These are phyloP conservation scores for Neopestalotiopsis clavispora DNA, from an alignment of 2,329 filamentous ascomycete genomes.

Conservation along the genomic window DNA sequence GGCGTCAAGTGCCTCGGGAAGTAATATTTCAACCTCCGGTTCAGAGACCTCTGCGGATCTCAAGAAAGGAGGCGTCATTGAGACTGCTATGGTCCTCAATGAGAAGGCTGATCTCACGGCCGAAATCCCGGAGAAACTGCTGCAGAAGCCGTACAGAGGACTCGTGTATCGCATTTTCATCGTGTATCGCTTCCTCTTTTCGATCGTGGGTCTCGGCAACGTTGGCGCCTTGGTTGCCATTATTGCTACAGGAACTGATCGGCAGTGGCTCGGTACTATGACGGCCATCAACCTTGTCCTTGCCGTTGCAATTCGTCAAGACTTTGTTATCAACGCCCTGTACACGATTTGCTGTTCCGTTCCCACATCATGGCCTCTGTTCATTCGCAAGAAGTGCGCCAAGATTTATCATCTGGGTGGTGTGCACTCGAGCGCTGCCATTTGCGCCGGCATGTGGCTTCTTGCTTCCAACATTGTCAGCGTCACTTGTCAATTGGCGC, in stretches of 20 bases:
- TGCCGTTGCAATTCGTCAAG: conserved; percentile 58
- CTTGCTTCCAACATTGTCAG: conserved; percentile 36
- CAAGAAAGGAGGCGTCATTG: conserved; percentile 2
- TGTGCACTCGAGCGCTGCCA: conserved; percentile 54
- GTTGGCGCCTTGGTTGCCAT: conserved; percentile 50
- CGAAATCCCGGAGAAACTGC: conserved; percentile 20
- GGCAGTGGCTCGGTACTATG: conserved; percentile 45
- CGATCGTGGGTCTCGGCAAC: conserved; percentile 56
- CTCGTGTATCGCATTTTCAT: conserved; percentile 53
- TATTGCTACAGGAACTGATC: conserved; percentile 37
- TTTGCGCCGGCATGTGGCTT: conserved; percentile 54
- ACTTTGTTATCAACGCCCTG: conserved; percentile 55
- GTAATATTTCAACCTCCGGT: conserved; percentile 13
- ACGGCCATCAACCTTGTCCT: conserved; percentile 54
- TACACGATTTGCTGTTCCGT: conserved; percentile 52
- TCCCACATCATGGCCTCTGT: conserved; percentile 49
- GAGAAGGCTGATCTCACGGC: conserved; percentile 21
- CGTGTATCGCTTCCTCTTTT: conserved; percentile 62
- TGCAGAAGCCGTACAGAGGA: conserved; percentile 37
- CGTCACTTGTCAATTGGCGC: conserved; percentile 20
- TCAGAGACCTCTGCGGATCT: conserved; percentile 6
- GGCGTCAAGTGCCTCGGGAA: conserved; percentile 12
- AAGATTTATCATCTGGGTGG: conserved; percentile 59
- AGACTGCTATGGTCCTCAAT: conserved; percentile 11
- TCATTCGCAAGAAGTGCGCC: conserved; percentile 51